phyloP scores from a whole-genome alignment of 306 rosid genomes.

The Luffa aegyptiaca region DNA sequence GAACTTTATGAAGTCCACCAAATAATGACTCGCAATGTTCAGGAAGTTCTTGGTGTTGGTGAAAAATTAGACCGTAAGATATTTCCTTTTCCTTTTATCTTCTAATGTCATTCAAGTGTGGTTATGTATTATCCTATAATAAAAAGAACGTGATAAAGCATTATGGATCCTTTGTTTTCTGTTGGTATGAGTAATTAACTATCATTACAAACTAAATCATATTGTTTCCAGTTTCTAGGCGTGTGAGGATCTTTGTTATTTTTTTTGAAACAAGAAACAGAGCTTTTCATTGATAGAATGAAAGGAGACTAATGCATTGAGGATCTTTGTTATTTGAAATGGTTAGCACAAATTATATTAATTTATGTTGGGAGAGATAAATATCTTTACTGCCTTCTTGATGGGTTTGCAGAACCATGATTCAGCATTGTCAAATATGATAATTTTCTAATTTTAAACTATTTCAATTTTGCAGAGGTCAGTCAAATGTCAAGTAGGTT shows the following conservation, averaged over 20 bases:
- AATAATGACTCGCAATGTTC: conserved; percentile 98
- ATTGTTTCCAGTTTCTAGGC: background rate
- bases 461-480: conserved; percentile 70
- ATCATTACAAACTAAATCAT: background rate
- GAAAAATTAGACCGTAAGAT: conserved; percentile 98
- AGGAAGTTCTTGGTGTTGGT: conserved; percentile 99
- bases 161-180: background rate
- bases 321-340: background rate
- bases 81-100: background rate
- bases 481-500: conserved; percentile 93
- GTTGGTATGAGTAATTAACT: background rate
- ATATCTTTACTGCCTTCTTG: background rate
- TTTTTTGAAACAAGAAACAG: too few relatives aligned
- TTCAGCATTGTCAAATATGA: background rate
- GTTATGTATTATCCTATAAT: background rate
- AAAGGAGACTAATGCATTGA: background rate
- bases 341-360: background rate
- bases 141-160: background rate
- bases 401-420: background rate
- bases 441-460: background rate
- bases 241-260: background rate
- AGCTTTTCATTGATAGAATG: too few relatives aligned
- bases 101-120: background rate
- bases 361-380: background rate
- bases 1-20: conserved; percentile 99